Conservation (phyloP, 73 alveolate genomes). For the Tetrahymena thermophila region DNA sequence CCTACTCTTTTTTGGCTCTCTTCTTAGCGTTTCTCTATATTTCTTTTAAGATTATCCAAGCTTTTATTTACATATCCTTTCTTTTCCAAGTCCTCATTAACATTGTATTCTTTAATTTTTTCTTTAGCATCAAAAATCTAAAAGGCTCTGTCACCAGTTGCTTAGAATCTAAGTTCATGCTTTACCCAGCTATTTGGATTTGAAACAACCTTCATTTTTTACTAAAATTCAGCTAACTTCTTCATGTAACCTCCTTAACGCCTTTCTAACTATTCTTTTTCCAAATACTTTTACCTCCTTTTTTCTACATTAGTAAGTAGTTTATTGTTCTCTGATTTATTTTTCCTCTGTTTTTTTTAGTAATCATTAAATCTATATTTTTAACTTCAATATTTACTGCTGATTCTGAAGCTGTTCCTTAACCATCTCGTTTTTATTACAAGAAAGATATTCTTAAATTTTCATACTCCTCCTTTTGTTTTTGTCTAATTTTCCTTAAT, state of each 20-base stretch:
- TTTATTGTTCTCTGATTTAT: slow-evolving; percentile 23
- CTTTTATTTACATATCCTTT: neutral
- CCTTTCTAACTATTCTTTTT: slow-evolving; percentile 28
- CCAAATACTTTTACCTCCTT: slow-evolving; percentile 35
- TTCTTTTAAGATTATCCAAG: neutral
- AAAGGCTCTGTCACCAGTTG: slow-evolving; percentile 69
- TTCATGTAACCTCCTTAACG: slow-evolving; percentile 27
- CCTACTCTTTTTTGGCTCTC: neutral
- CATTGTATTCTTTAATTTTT: slow-evolving; percentile 14
- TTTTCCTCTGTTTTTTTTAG: neutral
- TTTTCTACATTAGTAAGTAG: slow-evolving; percentile 27
- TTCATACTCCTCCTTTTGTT: slow-evolving; percentile 49
- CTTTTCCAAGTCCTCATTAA: neutral
- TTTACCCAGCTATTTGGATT: slow-evolving; percentile 55
- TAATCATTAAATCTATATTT: no score
- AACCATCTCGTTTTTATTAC: slow-evolving; percentile 39
- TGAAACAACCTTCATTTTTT: slow-evolving; percentile 25
- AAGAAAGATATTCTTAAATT: slow-evolving; percentile 46
- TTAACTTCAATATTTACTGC: neutral
- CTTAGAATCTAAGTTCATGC: slow-evolving; percentile 61
- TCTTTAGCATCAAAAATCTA: slow-evolving; percentile 9
- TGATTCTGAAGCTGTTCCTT: slow-evolving; percentile 44
- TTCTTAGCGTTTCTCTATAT: neutral
- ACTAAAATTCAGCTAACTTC: slow-evolving; percentile 40
- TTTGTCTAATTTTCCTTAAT: slow-evolving; percentile 20